These are phyloP conservation scores for Cercospora zeae-maydis DNA, from an alignment of 2,329 filamentous ascomycete species.

Conservation along the genomic window DNA sequence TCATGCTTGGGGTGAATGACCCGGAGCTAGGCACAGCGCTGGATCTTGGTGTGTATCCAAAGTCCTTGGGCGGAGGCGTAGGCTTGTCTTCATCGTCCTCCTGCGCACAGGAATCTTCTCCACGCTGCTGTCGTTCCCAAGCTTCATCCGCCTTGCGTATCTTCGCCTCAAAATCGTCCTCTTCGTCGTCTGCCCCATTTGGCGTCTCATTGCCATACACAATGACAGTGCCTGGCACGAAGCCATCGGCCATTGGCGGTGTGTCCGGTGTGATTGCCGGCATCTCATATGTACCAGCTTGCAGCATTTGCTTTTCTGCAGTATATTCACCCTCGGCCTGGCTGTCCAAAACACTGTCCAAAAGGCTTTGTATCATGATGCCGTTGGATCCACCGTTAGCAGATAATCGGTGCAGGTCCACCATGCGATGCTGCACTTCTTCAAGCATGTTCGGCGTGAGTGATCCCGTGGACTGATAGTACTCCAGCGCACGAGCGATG, in stretches of 20 bases:
- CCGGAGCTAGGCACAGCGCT: constrained; percentile 30
- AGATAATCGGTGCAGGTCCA: constrained; percentile 33
- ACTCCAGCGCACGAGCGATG: constrained; percentile 27
- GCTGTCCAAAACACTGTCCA: constrained; percentile 32
- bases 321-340: constrained; percentile 11
- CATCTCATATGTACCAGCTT: constrained; percentile 29
- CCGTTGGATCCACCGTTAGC: constrained; percentile 37
- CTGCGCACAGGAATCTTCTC: constrained; percentile 23
- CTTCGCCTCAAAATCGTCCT: constrained; percentile 32
- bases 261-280: constrained; percentile 35
- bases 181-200: constrained; percentile 18
- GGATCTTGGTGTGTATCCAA: constrained; percentile 37
- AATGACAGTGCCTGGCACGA: constrained; percentile 32
- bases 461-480: constrained; percentile 33
- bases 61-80: constrained; percentile 44
- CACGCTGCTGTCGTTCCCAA: constrained; percentile 33
- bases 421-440: constrained; percentile 33
- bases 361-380: constrained; percentile 35
- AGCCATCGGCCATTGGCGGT: constrained; percentile 28
- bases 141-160: constrained; percentile 34
- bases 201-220: constrained; percentile 27
- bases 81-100: constrained; percentile 37
- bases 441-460: constrained; percentile 35
- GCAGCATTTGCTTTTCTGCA: constrained; percentile 22
- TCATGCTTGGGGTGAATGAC: constrained; percentile 22